Conservation (phyloP, 139 green algal genomes). For the Volvox reticuliferus region DNA sequence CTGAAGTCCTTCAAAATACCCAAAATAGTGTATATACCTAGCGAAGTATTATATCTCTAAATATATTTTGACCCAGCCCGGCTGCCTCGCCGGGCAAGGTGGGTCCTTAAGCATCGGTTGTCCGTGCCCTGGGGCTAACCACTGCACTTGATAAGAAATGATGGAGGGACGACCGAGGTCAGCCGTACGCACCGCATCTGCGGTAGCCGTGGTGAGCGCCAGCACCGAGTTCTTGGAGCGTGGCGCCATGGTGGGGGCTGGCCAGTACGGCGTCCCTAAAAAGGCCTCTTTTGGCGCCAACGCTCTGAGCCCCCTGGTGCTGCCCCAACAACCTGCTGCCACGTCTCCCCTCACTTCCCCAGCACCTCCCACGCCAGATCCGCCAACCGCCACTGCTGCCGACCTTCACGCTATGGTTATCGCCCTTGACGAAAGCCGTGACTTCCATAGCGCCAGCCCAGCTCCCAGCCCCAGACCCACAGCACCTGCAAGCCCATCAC, state of each 20-base stretch:
- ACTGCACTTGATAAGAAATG: background rate
- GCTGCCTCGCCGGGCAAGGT: background rate
- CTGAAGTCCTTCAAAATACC: too few species aligned
- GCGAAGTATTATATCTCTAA: background rate
- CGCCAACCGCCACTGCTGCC: background rate
- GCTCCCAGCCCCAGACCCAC: background rate
- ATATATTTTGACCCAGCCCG: background rate
- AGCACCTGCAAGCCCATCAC: too few species aligned
- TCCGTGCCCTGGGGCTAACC: background rate
- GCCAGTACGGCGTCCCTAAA: background rate
- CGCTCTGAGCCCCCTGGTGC: background rate
- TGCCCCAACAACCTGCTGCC: background rate
- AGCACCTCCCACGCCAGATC: background rate
- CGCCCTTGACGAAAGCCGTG: conserved; percentile 17
- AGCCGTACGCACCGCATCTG: background rate
- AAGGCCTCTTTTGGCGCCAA: background rate
- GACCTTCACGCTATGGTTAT: conserved; percentile 24
- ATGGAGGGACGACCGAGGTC: conserved; percentile 9
- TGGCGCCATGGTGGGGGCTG: conserved; percentile 3
- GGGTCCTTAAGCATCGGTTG: background rate
- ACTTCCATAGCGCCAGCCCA: background rate
- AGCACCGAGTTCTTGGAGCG: conserved; percentile 27
- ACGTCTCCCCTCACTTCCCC: background rate
- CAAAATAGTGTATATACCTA: too few species aligned
- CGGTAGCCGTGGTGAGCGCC: background rate